These are phyloP conservation scores for Elymus sibiricus DNA, from an alignment of 176 grass and related monocot genomes.

Conservation along the genomic window DNA sequence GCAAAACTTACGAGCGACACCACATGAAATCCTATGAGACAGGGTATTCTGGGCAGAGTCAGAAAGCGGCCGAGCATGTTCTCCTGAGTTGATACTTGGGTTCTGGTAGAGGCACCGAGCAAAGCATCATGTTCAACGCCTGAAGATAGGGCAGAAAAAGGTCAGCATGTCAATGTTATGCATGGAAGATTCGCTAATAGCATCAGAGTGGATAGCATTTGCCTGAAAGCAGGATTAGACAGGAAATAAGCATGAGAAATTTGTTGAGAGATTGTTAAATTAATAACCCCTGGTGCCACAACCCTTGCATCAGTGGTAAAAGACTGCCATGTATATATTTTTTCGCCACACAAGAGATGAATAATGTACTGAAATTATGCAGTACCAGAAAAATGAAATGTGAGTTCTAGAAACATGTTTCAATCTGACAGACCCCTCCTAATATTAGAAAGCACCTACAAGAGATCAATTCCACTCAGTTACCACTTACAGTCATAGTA, in stretches of 20 bases:
- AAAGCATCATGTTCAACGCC: constrained; percentile 80
- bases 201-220: not conserved
- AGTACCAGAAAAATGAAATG: not conserved
- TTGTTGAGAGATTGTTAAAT: not conserved
- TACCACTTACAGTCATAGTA: not conserved
- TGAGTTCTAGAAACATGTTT: not conserved
- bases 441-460: not conserved
- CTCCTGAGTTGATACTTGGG: constrained; percentile 86
- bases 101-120: constrained; percentile 37
- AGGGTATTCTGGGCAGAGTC: constrained; percentile 40
- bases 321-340: not conserved
- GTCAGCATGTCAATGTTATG: not conserved
- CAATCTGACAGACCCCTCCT: not conserved
- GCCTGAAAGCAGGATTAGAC: not conserved
- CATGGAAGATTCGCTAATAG: not conserved
- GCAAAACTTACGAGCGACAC: constrained; percentile 39
- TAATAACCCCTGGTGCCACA: not conserved
- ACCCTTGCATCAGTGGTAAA: not conserved
- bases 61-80: constrained; percentile 70
- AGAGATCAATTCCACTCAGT: not conserved
- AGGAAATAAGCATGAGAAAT: not conserved
- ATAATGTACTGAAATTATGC: not conserved
- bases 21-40: constrained; percentile 42
- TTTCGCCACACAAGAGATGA: not conserved
- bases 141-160: constrained; percentile 32